Evolutionary conservation across 2,329 filamentous ascomycete genomes (phyloP), one percentile per base, ranked within the genome.

Genomic region (Beauveria pseudobassiana): DNA sequence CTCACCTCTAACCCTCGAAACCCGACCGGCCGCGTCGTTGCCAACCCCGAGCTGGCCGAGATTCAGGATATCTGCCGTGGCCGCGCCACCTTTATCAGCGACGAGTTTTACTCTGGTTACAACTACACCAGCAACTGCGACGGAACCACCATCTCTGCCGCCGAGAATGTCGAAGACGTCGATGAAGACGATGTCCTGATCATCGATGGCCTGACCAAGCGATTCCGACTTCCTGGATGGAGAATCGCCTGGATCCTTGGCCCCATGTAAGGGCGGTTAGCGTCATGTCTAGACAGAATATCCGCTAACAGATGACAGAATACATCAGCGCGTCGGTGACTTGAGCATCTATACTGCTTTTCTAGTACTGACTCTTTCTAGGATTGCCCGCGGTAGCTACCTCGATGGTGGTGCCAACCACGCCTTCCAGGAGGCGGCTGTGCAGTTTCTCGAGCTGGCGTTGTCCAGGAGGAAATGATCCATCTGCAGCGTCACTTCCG

Each of bases 91-190:
- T 80, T 98, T 61, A 93, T 98, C 73, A 91, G 93, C 77, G 93
- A 98, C 71, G 93, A 98, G 76, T 98, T 98, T 81, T 98, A 98
- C 78, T 87, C 87, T 12, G 91, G 93, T 24, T 98, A 97, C 81
- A 96, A 96, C 78, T 98, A 98, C 79, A 96, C 91, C 42, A 90
- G 86, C 68, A 82, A 92, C 77, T 98, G 93, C 73, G 93, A 97
- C 71, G 93, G 93, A 45, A 86, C 84, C 34, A 96, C 93, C 49
- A 91, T 97, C 73, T 93, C 88, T 55, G 89, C 92, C 9, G 93
- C 93, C 5, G 88, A 91, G 71, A 96, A 98, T 73, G 85, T 98
- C 54, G 83, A 91, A 62, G 92, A 97, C 68, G 92, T 97, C 18
- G 86, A 97, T 71, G 84, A 90, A 70, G 91, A 96, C 63, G 91